Evolutionary conservation across 139 green algal species (phyloP).

Genomic region (Picochlorum sp.): DNA sequence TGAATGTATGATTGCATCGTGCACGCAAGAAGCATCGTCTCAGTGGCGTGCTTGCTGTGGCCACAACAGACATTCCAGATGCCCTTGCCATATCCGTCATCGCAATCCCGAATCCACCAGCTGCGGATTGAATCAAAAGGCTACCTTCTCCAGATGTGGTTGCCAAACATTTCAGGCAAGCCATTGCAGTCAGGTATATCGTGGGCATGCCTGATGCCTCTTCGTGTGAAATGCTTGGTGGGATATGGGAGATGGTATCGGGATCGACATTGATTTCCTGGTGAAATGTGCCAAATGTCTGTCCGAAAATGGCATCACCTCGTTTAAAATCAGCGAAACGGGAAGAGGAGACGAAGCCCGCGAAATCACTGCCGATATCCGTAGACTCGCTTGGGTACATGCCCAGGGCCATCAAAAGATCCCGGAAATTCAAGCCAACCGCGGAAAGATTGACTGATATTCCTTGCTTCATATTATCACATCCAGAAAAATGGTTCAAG

Average conservation of each 20-base stretch:
- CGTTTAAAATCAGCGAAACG: not conserved
- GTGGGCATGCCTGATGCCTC: conserved; percentile 60
- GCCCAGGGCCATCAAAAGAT: conserved; percentile 45
- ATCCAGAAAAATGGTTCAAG: no score
- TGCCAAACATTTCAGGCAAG: not conserved
- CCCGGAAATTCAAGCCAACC: conserved; percentile 46
- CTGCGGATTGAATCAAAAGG: conserved; percentile 18
- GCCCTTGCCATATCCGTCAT: conserved; percentile 35
- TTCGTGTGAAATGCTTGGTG: conserved; percentile 19
- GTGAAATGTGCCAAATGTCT: conserved; percentile 56
- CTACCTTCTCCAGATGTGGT: not conserved
- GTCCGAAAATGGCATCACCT: conserved; percentile 61
- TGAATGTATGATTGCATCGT: not conserved
- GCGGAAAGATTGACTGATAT: conserved; percentile 29
- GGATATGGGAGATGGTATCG: conserved; percentile 11
- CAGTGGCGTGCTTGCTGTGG: conserved; percentile 37
- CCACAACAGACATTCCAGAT: conserved; percentile 29
- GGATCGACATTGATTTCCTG: conserved; percentile 41
- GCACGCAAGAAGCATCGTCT: conserved; percentile 50
- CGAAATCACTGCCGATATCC: conserved; percentile 36
- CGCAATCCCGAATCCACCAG: conserved; percentile 38
- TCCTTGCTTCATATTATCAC: not conserved
- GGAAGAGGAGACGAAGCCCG: conserved; percentile 25
- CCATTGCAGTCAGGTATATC: conserved; percentile 59
- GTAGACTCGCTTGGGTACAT: conserved; percentile 43